Conservation (phyloP, 2,329 filamentous ascomycete genomes). For the Leptosphaerulina australis region DNA sequence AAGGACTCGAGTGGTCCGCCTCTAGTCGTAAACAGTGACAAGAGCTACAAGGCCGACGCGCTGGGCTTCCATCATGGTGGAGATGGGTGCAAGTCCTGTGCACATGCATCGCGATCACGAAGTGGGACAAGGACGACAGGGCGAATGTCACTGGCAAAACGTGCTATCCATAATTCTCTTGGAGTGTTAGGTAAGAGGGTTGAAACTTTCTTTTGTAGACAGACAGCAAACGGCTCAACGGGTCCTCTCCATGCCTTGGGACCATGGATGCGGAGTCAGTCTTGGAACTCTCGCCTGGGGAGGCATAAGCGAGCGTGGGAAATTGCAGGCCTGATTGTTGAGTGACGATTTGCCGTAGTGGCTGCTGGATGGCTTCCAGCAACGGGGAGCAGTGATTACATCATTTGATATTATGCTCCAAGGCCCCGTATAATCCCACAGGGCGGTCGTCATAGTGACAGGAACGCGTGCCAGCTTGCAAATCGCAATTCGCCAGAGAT, state of each 20-base stretch:
- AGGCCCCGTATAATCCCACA: neutral
- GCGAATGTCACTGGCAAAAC: slow-evolving; percentile 15
- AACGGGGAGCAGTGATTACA: slow-evolving; percentile 1
- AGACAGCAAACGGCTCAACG: slow-evolving; percentile 17
- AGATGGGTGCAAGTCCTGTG: slow-evolving; percentile 23
- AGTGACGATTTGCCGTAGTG: slow-evolving; percentile 2
- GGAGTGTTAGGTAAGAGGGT: slow-evolving; percentile 20
- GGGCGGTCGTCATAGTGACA: neutral
- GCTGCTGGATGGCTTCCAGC: slow-evolving; percentile 4
- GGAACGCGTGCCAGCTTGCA: neutral
- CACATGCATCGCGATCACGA: slow-evolving; percentile 20
- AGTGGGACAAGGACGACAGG: slow-evolving; percentile 14
- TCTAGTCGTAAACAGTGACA: slow-evolving; percentile 17
- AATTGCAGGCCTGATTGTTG: slow-evolving; percentile 24
- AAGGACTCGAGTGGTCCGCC: slow-evolving; percentile 21
- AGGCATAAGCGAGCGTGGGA: slow-evolving; percentile 8
- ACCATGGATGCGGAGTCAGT: slow-evolving; percentile 13
- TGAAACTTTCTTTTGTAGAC: slow-evolving; percentile 4
- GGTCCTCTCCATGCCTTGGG: slow-evolving; percentile 11
- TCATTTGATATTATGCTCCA: slow-evolving; percentile 3
- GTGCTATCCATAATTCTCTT: slow-evolving; percentile 10
- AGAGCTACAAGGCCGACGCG: slow-evolving; percentile 13
- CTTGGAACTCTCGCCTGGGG: slow-evolving; percentile 6
- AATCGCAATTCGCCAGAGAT: too few species aligned
- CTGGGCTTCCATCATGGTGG: slow-evolving; percentile 33